A percentile compares a stretch with the other conserved stretches of the same genome.
Conservation (phyloP, 306 rosid species). For the Albizia julibrissin region DNA sequence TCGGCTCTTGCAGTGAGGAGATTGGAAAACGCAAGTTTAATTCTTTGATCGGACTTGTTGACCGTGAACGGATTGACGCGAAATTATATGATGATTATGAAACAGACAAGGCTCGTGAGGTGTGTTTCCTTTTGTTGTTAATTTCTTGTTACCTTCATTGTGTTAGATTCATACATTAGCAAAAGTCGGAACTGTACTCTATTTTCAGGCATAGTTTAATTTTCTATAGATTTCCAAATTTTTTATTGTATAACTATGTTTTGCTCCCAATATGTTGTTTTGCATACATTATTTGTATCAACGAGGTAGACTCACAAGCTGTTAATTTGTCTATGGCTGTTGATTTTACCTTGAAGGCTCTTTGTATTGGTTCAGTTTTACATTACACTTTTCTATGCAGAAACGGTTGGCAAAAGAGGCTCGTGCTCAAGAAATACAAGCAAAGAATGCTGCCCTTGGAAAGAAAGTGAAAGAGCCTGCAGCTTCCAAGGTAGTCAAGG, state of each 20-base stretch:
- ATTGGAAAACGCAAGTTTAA: conserved; percentile 83
- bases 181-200: background rate
- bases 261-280: background rate
- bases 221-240: conserved; percentile 19
- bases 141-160: background rate
- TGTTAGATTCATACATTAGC: conserved; percentile 1
- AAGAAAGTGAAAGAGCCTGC: conserved; percentile 75
- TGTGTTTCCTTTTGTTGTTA: conserved; percentile 35
- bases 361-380: conserved; percentile 6
- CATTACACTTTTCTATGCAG: conserved; percentile 42
- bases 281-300: background rate
- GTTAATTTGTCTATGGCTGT: background rate
- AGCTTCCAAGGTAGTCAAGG: conserved; percentile 64
- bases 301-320: background rate
- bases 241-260: background rate
- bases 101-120: conserved; percentile 92
- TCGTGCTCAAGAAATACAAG: conserved; percentile 79
- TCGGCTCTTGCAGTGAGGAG: conserved; percentile 71
- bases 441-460: conserved; percentile 80
- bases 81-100: conserved; percentile 84
- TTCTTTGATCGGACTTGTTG: conserved; percentile 94
- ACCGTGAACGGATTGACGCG: conserved; percentile 85
- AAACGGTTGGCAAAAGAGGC: conserved; percentile 87
- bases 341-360: background rate
- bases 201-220: background rate